Base-by-base conservation (phyloP, 2,329 filamentous ascomycete genomes). In the Colletotrichum filicis region DNA sequence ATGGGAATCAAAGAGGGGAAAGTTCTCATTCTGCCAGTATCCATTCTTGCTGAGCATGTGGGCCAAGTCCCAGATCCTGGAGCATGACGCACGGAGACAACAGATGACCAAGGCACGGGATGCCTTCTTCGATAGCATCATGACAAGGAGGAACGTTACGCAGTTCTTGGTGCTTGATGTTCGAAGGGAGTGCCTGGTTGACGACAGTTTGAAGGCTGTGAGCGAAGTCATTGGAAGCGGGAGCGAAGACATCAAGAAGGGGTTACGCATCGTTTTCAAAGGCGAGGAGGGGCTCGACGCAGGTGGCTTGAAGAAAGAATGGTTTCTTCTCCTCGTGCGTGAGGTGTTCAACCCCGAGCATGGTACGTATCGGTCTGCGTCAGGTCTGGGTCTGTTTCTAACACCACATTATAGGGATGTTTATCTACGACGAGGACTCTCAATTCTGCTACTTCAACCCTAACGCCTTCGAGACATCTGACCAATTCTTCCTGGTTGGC, bases 361-460 rank as follows among this genome's bases (percentile, higher is more conserved):
- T 84, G 94, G 94, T 95, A 87, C 78, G 91, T 83, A 49, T 66
- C 42, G 35, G 26, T 26, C 28, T 64, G 5, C 8, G 35, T n/a
- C 14, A 12, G n/a, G 24, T 3, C 9, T 7, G 37, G 4, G 14
- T 46, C 14, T 16, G 42, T 32, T 59, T 56, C 76, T 76, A 30
- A 78, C 68, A 14, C 42, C 64, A 14, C 30, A 8, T 74, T 49
- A 3, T 61, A 95, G 94, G 95, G n/a, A 91, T 98, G 82, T 98
- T 98, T 80, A 86, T 93, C 8, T 98, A 97, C 81, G 95, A 98
- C 75, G 94, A 97, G 64, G 95, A 98, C 78, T 97, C 95, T 3
- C 90, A 91, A 59, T 95, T 93, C 79, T 98, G 95, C 83, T 98
- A 98, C 82, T 98, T 98, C 85, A 98, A 98, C 79, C 93, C 95